A percentile compares a stretch with the other conserved stretches of the same genome.
phyloP scores from a whole-genome alignment of 305 asterid species.

The Fraxinus floribunda region DNA sequence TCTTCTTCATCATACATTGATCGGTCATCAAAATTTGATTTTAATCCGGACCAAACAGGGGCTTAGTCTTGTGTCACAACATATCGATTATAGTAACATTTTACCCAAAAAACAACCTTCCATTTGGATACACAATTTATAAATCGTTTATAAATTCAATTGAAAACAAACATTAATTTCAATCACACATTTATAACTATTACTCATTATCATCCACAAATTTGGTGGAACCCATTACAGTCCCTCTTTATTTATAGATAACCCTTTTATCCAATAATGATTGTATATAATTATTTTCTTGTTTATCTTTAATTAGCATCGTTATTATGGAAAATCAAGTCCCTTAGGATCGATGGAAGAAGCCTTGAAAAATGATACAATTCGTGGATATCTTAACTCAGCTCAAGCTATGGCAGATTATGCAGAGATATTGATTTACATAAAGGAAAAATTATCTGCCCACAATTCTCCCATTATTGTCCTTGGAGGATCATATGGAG shows the following conservation, averaged over 20 bases:
- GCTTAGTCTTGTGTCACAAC: too few relatives aligned
- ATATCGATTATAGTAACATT: neutral
- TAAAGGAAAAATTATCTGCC: slow-evolving; percentile 42
- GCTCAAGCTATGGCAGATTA: slow-evolving; percentile 81
- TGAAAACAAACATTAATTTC: too few relatives aligned
- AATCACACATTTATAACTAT: neutral
- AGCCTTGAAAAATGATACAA: slow-evolving; percentile 39
- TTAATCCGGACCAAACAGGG: too few relatives aligned
- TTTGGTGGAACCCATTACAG: too few relatives aligned
- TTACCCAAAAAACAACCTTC: neutral
- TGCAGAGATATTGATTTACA: slow-evolving; percentile 52
- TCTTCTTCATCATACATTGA: too few relatives aligned
- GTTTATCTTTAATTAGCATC: slow-evolving; percentile 36
- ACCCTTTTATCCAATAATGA: neutral
- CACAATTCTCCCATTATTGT: slow-evolving; percentile 57
- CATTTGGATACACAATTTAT: too few relatives aligned
- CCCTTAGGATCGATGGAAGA: slow-evolving; percentile 51
- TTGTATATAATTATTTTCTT: neutral
- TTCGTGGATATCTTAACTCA: slow-evolving; percentile 59
- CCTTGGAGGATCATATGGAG: slow-evolving; percentile 69
- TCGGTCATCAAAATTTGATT: too few relatives aligned
- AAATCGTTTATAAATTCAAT: too few relatives aligned
- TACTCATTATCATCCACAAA: neutral
- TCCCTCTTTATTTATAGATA: neutral
- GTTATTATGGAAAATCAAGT: slow-evolving; percentile 62